Percentiles rank a stretch among this genome's conserved stretches.
Conservation (phyloP, 805 yeast species). For the Brettanomyces bruxellensis region DNA sequence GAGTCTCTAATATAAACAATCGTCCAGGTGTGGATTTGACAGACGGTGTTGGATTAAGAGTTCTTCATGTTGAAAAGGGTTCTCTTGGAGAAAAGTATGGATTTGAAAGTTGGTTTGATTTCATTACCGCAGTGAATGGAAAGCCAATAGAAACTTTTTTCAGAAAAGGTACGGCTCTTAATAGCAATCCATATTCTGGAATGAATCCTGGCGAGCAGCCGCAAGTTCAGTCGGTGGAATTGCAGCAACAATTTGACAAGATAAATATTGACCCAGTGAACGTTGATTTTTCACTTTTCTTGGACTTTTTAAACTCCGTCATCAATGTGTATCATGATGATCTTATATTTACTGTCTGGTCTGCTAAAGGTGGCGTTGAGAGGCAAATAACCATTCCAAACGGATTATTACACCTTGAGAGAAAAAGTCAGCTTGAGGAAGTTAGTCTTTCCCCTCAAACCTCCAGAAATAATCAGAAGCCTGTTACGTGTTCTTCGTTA, state of each 20-base stretch:
- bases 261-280: slow-evolving; percentile 8
- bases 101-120: slow-evolving; percentile 84
- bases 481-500: slow-evolving; percentile 7
- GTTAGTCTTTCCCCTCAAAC: slow-evolving; percentile 15
- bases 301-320: slow-evolving; percentile 19
- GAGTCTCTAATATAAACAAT: slow-evolving; percentile 28
- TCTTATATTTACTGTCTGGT: slow-evolving; percentile 63
- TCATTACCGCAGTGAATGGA: slow-evolving; percentile 70
- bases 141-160: slow-evolving; percentile 38
- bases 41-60: slow-evolving; percentile 45
- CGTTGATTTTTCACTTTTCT: slow-evolving; percentile 13
- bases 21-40: slow-evolving; percentile 5
- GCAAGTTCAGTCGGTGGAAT: slow-evolving; percentile 3
- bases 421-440: slow-evolving; percentile 18
- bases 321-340: slow-evolving; percentile 18
- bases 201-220: background rate
- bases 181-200: slow-evolving; percentile 20
- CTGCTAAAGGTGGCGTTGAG: slow-evolving; percentile 70
- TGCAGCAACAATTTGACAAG: background rate
- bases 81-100: slow-evolving; percentile 44
- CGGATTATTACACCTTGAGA: slow-evolving; percentile 10
- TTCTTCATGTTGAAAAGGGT: slow-evolving; percentile 37
- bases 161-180: slow-evolving; percentile 14
- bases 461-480: slow-evolving; percentile 5
- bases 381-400: slow-evolving; percentile 31